A percentile compares a stretch with the other conserved stretches of the same genome.
Evolutionary conservation across 148 eudicot genomes (phyloP).

Genomic region (Chenopodium suecicum): DNA sequence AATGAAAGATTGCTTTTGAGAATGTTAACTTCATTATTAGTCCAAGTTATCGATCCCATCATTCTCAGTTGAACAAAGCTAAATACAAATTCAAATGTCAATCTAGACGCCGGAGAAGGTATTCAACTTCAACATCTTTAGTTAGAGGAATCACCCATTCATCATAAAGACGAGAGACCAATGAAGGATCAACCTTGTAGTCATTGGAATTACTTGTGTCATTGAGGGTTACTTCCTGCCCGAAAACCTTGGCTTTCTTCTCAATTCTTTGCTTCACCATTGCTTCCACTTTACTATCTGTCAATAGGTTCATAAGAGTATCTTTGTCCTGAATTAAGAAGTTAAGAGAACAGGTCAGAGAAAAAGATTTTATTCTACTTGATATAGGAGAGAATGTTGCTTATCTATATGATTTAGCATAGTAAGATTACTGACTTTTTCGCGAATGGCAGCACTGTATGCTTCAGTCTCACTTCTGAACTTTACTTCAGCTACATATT

Average conservation of each 20-base stretch:
- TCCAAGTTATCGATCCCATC: neutral
- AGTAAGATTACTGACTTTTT: slow-evolving; percentile 43
- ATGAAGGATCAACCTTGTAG: slow-evolving; percentile 64
- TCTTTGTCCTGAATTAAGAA: slow-evolving; percentile 53
- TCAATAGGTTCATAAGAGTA: slow-evolving; percentile 60
- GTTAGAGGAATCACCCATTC: slow-evolving; percentile 95
- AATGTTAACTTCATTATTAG: neutral
- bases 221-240: slow-evolving; percentile 57
- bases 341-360: neutral
- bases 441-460: slow-evolving; percentile 61
- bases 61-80: neutral
- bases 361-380: neutral
- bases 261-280: slow-evolving; percentile 76
- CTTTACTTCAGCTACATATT: slow-evolving; percentile 87
- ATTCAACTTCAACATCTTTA: slow-evolving; percentile 75
- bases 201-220: slow-evolving; percentile 18
- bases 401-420: neutral
- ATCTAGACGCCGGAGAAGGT: slow-evolving; percentile 69
- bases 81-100: neutral
- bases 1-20: slow-evolving; percentile 9
- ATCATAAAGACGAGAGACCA: slow-evolving; percentile 56
- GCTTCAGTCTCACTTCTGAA: slow-evolving; percentile 57
- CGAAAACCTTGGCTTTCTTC: slow-evolving; percentile 76
- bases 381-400: neutral
- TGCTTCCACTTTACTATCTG: slow-evolving; percentile 65